These are phyloP conservation scores for Astragalus glycyphyllos DNA, from an alignment of 306 rosid species.

Conservation along the genomic window DNA sequence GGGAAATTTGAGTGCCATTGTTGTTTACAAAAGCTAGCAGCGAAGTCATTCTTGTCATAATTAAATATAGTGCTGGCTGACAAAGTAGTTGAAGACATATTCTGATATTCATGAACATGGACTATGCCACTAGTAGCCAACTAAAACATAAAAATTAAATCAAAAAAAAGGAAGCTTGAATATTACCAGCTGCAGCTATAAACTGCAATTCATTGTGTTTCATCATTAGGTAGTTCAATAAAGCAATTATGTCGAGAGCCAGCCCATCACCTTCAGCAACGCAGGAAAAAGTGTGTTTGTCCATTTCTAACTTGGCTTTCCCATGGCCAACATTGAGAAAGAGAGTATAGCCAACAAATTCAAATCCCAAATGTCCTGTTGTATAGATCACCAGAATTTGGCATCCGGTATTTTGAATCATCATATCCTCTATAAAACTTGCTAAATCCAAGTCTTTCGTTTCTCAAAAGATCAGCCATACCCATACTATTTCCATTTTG, in stretches of 20 bases:
- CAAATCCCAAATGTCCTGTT: constrained; percentile 88
- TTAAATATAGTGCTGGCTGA: background rate
- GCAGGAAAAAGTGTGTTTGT: constrained; percentile 45
- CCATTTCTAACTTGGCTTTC: constrained; percentile 42
- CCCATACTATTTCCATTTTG: constrained; percentile 63
- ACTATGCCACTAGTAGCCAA: constrained; percentile 16
- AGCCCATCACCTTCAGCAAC: constrained; percentile 49
- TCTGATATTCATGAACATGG: background rate
- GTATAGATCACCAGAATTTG: constrained; percentile 76
- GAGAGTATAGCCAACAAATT: constrained; percentile 35
- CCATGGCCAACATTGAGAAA: constrained; percentile 42
- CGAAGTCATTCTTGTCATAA: background rate
- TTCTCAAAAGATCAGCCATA: constrained; percentile 77
- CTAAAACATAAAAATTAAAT: background rate
- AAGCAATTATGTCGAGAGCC: constrained; percentile 49
- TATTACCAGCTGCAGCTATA: constrained; percentile 61
- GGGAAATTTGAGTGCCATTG: constrained; percentile 1
- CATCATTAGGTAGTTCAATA: constrained; percentile 54
- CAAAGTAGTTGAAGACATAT: background rate
- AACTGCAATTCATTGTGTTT: constrained; percentile 36
- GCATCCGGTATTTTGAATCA: constrained; percentile 82
- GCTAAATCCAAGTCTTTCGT: constrained; percentile 76
- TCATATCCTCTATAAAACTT: constrained; percentile 80
- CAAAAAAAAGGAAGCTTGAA: constrained; percentile 5
- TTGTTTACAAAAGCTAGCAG: background rate